A percentile compares a stretch with the other conserved stretches of the same genome.
Evolutionary conservation across 495 filamentous ascomycete genomes (phyloP).

Genomic region (Penicillium dipodomyicola): DNA sequence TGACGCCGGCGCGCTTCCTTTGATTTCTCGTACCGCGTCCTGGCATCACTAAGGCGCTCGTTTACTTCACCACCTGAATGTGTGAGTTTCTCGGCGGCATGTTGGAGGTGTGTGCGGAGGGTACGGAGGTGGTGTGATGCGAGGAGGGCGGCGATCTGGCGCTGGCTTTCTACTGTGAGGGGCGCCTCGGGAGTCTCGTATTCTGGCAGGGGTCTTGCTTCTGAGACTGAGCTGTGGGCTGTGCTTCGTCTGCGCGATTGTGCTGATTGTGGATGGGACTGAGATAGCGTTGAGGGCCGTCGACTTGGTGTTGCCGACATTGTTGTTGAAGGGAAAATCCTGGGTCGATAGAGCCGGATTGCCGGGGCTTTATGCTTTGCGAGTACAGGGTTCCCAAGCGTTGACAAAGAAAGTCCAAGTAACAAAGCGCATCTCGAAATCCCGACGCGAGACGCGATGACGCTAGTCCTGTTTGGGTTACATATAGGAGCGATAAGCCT

Average conservation of each 20-base stretch:
- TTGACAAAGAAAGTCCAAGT: not conserved
- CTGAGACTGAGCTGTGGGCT: slow-evolving; percentile 1
- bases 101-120: slow-evolving; percentile 36
- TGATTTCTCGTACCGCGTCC: slow-evolving; percentile 29
- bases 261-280: slow-evolving; percentile 14
- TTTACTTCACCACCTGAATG: slow-evolving; percentile 48
- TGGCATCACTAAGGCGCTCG: slow-evolving; percentile 41
- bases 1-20: slow-evolving; percentile 21
- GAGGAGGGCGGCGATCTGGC: slow-evolving; percentile 34
- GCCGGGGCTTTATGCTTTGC: not conserved
- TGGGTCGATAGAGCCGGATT: not conserved
- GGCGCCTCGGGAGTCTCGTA: slow-evolving; percentile 59
- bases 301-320: slow-evolving; percentile 24
- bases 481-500: slow-evolving; percentile 29
- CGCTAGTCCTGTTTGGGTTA: slow-evolving; percentile 37
- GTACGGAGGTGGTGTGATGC: slow-evolving; percentile 29
- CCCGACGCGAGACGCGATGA: slow-evolving; percentile 34
- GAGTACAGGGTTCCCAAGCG: not conserved
- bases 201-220: slow-evolving; percentile 46
- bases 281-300: slow-evolving; percentile 18
- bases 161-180: slow-evolving; percentile 37
- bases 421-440: slow-evolving; percentile 18
- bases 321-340: not conserved
- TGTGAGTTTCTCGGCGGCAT: slow-evolving; percentile 39
- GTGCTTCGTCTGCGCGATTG: slow-evolving; percentile 11